These are phyloP conservation scores for Neostapfia colusana DNA, from an alignment of 176 grass and related monocot species.

Conservation along the genomic window DNA sequence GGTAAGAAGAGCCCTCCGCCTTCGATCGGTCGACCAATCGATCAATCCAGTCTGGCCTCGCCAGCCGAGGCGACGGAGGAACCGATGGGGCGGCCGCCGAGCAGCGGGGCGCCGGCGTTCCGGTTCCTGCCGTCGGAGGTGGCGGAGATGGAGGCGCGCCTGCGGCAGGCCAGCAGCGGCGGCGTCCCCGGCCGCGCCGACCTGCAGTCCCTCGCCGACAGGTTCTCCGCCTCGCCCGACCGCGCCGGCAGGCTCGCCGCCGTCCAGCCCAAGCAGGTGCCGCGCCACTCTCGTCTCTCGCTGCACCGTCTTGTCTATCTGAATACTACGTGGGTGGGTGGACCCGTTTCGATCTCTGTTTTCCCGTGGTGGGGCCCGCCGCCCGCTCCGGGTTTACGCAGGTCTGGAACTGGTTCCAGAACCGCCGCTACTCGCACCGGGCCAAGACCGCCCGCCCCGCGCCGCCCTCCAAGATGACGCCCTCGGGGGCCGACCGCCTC, in stretches of 20 bases:
- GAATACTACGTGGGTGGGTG: not conserved
- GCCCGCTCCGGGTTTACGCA: conserved; percentile 26
- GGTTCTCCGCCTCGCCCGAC: conserved; percentile 71
- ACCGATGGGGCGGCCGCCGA: conserved; percentile 76
- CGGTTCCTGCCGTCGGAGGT: conserved; percentile 87
- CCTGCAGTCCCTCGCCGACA: conserved; percentile 74
- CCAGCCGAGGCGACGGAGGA: too few relatives aligned
- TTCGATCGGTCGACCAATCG: too few relatives aligned
- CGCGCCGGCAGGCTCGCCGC: conserved; percentile 62
- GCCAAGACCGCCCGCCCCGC: conserved; percentile 52
- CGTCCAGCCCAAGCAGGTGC: conserved; percentile 89
- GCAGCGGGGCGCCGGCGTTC: conserved; percentile 66
- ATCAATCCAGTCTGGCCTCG: too few relatives aligned
- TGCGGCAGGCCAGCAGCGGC: conserved; percentile 75
- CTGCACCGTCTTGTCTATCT: not conserved
- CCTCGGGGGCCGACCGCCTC: conserved; percentile 44
- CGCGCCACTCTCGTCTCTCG: not conserved
- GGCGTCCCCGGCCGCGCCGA: conserved; percentile 59
- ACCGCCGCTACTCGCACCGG: conserved; percentile 90
- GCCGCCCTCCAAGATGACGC: conserved; percentile 42
- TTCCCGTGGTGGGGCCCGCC: too few relatives aligned
- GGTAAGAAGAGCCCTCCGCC: too few relatives aligned
- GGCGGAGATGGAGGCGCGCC: conserved; percentile 80
- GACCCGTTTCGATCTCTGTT: not conserved
- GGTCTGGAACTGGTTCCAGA: conserved; percentile 99